phyloP scores from a whole-genome alignment of 2,329 filamentous ascomycete genomes.

The Trichocomaceae sp. region DNA sequence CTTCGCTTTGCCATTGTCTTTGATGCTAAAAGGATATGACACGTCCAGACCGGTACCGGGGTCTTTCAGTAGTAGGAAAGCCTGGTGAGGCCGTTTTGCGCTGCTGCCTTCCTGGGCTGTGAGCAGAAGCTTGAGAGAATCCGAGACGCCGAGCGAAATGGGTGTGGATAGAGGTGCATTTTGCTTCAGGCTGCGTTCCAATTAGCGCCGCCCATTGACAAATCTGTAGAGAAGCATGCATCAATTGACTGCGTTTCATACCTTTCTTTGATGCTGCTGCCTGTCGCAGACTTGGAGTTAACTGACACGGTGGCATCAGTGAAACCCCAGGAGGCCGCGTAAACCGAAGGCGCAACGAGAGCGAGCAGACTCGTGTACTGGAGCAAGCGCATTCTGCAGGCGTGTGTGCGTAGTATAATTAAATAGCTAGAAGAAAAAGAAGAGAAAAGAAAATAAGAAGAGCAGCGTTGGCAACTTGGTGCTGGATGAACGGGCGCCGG shows the following conservation, averaged over 20 bases:
- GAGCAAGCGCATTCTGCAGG: conserved; percentile 30
- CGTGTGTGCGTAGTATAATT: not conserved
- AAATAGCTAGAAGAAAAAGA: not conserved
- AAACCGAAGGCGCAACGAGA: conserved; percentile 28
- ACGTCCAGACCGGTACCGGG: conserved; percentile 70
- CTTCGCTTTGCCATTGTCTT: conserved; percentile 79
- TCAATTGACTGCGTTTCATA: conserved; percentile 25
- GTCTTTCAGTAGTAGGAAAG: conserved; percentile 79
- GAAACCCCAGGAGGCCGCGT: conserved; percentile 55
- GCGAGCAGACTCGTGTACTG: conserved; percentile 33
- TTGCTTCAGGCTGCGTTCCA: conserved; percentile 48
- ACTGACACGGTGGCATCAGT: conserved; percentile 58
- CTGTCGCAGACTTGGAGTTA: conserved; percentile 53
- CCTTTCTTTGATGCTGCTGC: conserved; percentile 54
- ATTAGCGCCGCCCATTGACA: not conserved
- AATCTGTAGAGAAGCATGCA: not conserved
- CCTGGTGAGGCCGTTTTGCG: conserved; percentile 83
- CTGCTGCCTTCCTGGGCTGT: conserved; percentile 73
- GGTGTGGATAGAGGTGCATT: conserved; percentile 56
- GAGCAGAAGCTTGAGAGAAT: conserved; percentile 73
- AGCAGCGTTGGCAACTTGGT: not conserved
- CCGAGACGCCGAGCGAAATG: conserved; percentile 59
- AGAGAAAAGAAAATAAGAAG: not conserved
- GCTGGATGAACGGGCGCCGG: not conserved
- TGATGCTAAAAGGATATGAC: conserved; percentile 75